phyloP scores from a whole-genome alignment of 352 stramenopile genomes.

The Pythium brachiatum region DNA sequence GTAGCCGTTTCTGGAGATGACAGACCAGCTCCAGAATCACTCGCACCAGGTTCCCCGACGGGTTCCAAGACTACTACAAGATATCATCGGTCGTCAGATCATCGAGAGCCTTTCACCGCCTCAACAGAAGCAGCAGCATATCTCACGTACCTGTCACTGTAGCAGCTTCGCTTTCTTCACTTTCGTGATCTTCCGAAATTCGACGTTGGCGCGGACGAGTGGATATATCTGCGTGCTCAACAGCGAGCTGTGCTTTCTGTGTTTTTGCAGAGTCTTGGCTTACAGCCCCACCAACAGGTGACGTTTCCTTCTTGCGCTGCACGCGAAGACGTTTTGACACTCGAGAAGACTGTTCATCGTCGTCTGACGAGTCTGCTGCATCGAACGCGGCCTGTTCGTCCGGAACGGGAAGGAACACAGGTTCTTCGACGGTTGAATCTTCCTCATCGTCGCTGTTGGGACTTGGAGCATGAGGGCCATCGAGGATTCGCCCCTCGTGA shows the following conservation, averaged over 20 bases:
- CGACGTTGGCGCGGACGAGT: too few relatives aligned
- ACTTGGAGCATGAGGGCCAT: slow-evolving; percentile 15
- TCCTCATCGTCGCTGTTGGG: background rate
- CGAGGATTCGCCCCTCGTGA: background rate
- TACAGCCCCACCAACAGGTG: too few relatives aligned
- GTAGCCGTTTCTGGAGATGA: background rate
- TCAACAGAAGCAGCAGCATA: too few relatives aligned
- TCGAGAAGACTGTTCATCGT: background rate
- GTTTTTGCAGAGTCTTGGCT: background rate
- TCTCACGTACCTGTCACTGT: too few relatives aligned
- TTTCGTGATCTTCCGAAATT: too few relatives aligned
- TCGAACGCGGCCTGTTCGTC: slow-evolving; percentile 1
- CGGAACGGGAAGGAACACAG: background rate
- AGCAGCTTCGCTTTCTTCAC: too few relatives aligned
- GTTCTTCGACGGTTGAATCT: slow-evolving; percentile 9
- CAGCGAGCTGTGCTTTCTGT: background rate
- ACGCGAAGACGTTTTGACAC: background rate
- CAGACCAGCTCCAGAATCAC: background rate
- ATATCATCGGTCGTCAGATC: background rate
- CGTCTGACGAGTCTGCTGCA: background rate
- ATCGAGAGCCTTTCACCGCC: background rate
- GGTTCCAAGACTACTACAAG: background rate
- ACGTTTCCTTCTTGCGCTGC: background rate
- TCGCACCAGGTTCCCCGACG: background rate
- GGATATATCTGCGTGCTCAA: too few relatives aligned